phyloP scores from a whole-genome alignment of 2,329 filamentous ascomycete genomes.

The Aspergillus tubingensis region DNA sequence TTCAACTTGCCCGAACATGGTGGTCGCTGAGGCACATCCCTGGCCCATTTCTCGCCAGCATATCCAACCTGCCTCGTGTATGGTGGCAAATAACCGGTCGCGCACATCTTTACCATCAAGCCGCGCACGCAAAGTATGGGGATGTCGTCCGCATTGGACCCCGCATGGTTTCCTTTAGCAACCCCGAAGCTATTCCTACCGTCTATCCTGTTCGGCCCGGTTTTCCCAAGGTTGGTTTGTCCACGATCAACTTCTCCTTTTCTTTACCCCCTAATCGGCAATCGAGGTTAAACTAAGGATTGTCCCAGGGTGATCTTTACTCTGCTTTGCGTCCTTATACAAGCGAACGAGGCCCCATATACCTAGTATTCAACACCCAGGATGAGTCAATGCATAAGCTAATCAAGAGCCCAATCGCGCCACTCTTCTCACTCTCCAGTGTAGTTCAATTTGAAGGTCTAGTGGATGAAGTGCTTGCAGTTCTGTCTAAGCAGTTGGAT shows the following conservation, averaged over 20 bases:
- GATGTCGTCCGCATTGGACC: slow-evolving; percentile 33
- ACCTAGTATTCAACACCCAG: slow-evolving; percentile 32
- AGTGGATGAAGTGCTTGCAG: slow-evolving; percentile 18
- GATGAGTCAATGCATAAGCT: slow-evolving; percentile 32
- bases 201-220: slow-evolving; percentile 23
- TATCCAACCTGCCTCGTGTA: slow-evolving; percentile 30
- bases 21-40: slow-evolving; percentile 20
- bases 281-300: not conserved
- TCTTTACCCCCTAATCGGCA: not conserved
- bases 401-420: slow-evolving; percentile 12
- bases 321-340: slow-evolving; percentile 9
- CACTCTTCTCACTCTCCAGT: slow-evolving; percentile 13
- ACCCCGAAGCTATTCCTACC: slow-evolving; percentile 25
- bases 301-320: slow-evolving; percentile 30
- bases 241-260: not conserved
- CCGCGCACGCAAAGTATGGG: slow-evolving; percentile 29
- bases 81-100: slow-evolving; percentile 24
- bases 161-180: slow-evolving; percentile 31
- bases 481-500: slow-evolving; percentile 27
- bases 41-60: slow-evolving; percentile 26
- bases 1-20: not conserved
- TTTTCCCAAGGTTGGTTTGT: slow-evolving; percentile 18
- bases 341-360: slow-evolving; percentile 10
- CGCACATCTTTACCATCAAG: slow-evolving; percentile 24
- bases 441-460: not conserved